A percentile compares a stretch with the other conserved stretches of the same genome.
Conservation (phyloP, 441 rosid species). For the Viola pubescens region DNA sequence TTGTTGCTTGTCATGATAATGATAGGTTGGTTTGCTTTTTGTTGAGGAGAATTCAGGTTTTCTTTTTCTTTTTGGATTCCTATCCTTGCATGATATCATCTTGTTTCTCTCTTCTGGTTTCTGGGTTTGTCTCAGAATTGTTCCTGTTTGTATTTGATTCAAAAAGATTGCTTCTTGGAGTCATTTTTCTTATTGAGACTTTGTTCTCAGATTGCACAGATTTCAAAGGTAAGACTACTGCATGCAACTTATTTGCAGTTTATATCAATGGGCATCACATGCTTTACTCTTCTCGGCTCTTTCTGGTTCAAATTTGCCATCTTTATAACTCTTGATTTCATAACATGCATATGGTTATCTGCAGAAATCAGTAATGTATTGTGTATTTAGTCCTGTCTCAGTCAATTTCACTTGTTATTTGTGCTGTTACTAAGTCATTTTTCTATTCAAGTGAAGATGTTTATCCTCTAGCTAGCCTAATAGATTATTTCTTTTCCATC, state of each 20-base stretch:
- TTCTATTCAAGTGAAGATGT: neutral
- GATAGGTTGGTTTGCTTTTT: constrained; percentile 18
- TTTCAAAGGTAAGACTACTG: constrained; percentile 17
- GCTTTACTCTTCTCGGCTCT: neutral
- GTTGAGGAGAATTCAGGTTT: constrained; percentile 21
- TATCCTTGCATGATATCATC: neutral
- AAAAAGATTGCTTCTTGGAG: neutral
- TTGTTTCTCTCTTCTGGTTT: neutral
- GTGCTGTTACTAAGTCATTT: neutral
- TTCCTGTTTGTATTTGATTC: neutral
- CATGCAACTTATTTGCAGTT: neutral
- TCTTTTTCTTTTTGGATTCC: neutral
- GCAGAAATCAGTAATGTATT: no score
- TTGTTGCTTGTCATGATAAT: constrained; percentile 21
- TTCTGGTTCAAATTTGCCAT: constrained; percentile 8
- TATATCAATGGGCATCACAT: constrained; percentile 2
- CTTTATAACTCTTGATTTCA: neutral
- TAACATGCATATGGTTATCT: neutral
- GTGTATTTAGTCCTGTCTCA: neutral
- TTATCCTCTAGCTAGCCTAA: neutral
- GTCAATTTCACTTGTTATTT: neutral
- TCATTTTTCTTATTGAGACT: neutral
- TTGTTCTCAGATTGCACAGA: neutral
- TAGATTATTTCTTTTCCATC: neutral
- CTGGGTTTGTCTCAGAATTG: neutral